Base-by-base conservation (phyloP, 176 grass and related monocot species). In the Guadua angustifolia region DNA sequence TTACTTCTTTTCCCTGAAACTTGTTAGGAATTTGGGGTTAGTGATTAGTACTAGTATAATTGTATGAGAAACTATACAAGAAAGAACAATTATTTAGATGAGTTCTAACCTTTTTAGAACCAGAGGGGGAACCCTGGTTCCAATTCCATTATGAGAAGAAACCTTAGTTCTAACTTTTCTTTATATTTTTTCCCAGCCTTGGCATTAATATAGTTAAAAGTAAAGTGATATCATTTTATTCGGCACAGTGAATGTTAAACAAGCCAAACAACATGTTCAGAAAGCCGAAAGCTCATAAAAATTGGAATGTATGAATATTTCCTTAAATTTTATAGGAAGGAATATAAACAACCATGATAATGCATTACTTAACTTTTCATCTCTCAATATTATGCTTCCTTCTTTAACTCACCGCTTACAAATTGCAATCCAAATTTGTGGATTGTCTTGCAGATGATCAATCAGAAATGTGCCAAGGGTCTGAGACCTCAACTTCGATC, bases 371-470 rank as follows among this genome's bases (percentile, higher is more conserved):
- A 22, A 3, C 15, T 19, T 44, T 79, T 79, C 49, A 67, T 74
- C 46, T 51, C 43, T n/a, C 9, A 65, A 3, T 68, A 35, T 58
- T 15, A 21, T 3, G 38, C 53, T 65, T 56, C 17, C 7, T 36
- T 9, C 13, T 78, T 83, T 18, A 77, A 16, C 32, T 50, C 32
- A 47, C 36, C 5, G 77, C 15, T 40, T 75, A 36, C 29, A 5
- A 82, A 60, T 32, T 67, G 14, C 26, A 52, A n/a, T 50, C 42
- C 13, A 68, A 78, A 53, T 57, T 18, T 79, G 67, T 13, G 38
- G 33, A 1, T 35, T 79, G n/a, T 35, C 0, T 9, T 86, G 60
- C 79, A 90, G 80, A 55, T 74, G 70, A 25, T 49, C 16, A 79
- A 73, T 63, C 9, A 69, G 21, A 63, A 10, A 71, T 74, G 51